Evolutionary conservation across 1,284 basidiomycete species (phyloP), one percentile per base, ranked within the genome.

Genomic region (Cryptococcus hybrid): DNA sequence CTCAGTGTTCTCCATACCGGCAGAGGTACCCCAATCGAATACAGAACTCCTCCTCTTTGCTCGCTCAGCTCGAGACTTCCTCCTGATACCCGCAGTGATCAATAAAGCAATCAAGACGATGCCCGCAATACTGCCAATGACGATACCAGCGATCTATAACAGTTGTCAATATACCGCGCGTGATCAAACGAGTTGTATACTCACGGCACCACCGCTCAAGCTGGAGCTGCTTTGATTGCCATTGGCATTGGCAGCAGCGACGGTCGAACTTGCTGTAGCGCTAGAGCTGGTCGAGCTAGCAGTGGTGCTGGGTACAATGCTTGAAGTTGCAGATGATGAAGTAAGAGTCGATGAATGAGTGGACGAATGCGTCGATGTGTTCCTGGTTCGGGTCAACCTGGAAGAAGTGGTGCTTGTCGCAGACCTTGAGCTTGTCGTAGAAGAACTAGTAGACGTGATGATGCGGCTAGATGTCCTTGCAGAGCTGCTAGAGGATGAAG

Each of bases 1-100:
- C 53, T 72, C 67, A 13, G 15, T 12, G 13, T 69, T 67, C 46
- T 70, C 70, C 43, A 70, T 57, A 8, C 63, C 34, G 15, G 18
- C 65, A 3, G 70, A 63, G 53, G 67, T 58, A 12, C 65, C 63
- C 72, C 73, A 74, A 50, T 75, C 74, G 51, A 75, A 75, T 67
- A 76, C 69, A 18, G 69, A 70, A 39, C 63, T 66, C 35, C 73
- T 55, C 53, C 69, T 63, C 39, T 61, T 60, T 3, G 69, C 73
- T 44, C 73, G 59, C 54, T 64, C 66, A 2, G 61, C 60, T 30
- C 73, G 56, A 13, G 63, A 59, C 50, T 65, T 63, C 55, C 72
- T 70, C 43, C 72, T 56, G 47, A 71, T 53, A 3, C 54, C 62
- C 38, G 66, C 61, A 5, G 71, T 73, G 9, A 64, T 66, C 37